Conservation (phyloP, 192 early-diverging fungal genomes). For the Gaertneriomyces sp. region DNA sequence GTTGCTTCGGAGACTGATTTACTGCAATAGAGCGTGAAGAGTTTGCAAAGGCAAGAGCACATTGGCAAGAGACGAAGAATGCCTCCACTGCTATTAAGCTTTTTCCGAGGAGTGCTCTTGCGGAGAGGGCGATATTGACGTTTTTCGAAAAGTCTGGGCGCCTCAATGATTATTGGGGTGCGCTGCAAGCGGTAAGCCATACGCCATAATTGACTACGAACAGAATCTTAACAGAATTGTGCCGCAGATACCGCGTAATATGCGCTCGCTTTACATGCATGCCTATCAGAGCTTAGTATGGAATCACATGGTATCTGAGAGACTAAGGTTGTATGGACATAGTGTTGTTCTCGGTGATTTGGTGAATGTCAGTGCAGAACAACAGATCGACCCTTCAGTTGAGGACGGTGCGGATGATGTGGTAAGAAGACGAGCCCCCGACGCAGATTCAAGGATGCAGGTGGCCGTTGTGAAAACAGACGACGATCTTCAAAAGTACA, state of each 20-base stretch:
- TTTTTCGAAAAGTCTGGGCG: constrained; percentile 49
- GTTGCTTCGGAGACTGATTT: too few species aligned
- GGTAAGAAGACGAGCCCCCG: constrained; percentile 20
- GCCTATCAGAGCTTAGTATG: constrained; percentile 94
- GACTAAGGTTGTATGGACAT: constrained; percentile 65
- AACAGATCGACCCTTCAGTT: constrained; percentile 23
- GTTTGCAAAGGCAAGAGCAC: constrained; percentile 57
- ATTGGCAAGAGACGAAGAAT: constrained; percentile 66
- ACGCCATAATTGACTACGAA: background rate
- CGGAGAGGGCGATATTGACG: constrained; percentile 71
- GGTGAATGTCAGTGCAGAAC: constrained; percentile 35
- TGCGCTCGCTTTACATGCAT: constrained; percentile 91
- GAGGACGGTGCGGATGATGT: constrained; percentile 24
- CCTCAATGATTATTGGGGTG: constrained; percentile 51
- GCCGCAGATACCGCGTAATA: constrained; percentile 73
- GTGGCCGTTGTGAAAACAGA: constrained; percentile 57
- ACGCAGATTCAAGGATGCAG: constrained; percentile 11
- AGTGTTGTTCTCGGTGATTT: constrained; percentile 81
- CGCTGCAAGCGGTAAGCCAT: constrained; percentile 55
- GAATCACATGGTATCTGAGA: constrained; percentile 80
- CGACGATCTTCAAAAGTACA: constrained; percentile 65
- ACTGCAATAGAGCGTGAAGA: constrained; percentile 56
- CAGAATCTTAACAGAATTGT: background rate
- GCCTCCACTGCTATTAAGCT: constrained; percentile 53
- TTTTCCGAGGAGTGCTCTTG: constrained; percentile 64